Base-by-base conservation (phyloP, 768 basidiomycete species). In the Cystoderma amianthinum region DNA sequence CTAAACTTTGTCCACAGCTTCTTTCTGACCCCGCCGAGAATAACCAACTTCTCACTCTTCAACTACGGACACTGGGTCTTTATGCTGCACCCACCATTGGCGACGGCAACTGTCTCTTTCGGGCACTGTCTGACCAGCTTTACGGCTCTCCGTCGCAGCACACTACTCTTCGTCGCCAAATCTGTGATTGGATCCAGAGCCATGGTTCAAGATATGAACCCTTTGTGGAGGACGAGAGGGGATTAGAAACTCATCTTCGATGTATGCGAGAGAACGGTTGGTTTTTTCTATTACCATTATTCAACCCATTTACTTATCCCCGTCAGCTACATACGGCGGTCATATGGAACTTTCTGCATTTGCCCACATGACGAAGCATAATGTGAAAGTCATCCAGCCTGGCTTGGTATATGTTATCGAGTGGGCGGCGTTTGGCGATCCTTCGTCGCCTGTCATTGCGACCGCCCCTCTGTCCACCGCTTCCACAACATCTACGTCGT, bases 281-380 rank as follows among this genome's bases (percentile, higher is more conserved):
- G 76, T 64, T 32, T 33, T 44, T 44, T 46, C 36, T 22, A 28
- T 25, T 18, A 32, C 19, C 41, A 33, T 45, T 43, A 33, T 38
- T 21, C 9, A 19, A 32, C 36, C 40, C 28, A 22, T 22, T 40
- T 40, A 37, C 32, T 38, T 24, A 13, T 17, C 25, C 22, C 40
- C 25, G 51, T 25, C 50, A 85, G 87, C 78, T 20, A 94, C 92
- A 2, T 95, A 94, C 46, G 93, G 92, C 32, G 91, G 91, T 1
- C 90, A 96, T 60, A 77, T 96, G 53, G 93, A 96, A 59, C 71
- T 96, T n/a, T 86, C 85, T 13, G 90, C 90, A 1, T 95, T 93
- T 58, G 83, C 93, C 3, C 87, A 92, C 50, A 76, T 90, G 67
- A 73, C 72, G 37, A 67, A 68, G 41, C 71, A 83, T 21, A 76